Conservation (phyloP, 2,329 filamentous ascomycete species). For the Monilinia polystroma region DNA sequence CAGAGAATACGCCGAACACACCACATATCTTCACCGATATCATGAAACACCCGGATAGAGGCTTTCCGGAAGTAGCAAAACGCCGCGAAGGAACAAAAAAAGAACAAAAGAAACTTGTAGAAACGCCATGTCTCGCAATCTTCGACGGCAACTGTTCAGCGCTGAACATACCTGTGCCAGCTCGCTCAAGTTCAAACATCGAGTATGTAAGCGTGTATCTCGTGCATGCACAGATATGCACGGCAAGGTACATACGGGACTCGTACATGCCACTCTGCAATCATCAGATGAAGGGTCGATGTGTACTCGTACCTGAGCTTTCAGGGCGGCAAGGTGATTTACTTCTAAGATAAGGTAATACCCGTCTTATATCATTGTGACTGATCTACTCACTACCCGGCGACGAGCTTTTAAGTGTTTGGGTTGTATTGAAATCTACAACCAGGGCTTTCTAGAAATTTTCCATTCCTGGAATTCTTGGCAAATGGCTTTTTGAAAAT, state of each 20-base stretch:
- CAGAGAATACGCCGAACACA: neutral
- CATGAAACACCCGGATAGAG: neutral
- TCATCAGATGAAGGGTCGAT: neutral
- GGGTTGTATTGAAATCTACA: neutral
- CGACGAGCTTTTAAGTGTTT: neutral
- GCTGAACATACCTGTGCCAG: neutral
- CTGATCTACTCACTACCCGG: neutral
- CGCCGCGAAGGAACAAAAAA: neutral
- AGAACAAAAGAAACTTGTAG: neutral
- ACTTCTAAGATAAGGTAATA: neutral
- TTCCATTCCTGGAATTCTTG: neutral
- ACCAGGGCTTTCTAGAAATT: neutral
- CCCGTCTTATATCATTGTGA: constrained; percentile 15
- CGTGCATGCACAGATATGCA: constrained; percentile 8
- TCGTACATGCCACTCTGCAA: neutral
- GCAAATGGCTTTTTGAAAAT: neutral
- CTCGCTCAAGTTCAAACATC: neutral
- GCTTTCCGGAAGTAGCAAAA: neutral
- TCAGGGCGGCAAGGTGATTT: neutral
- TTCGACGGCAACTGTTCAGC: neutral
- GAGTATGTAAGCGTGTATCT: constrained; percentile 4
- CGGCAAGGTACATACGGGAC: neutral
- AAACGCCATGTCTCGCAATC: neutral
- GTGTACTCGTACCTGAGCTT: constrained; percentile 18
- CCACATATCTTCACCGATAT: neutral